Conservation (phyloP, 371 early-diverging fungal genomes). For the Syncephalis plumigaleata region DNA sequence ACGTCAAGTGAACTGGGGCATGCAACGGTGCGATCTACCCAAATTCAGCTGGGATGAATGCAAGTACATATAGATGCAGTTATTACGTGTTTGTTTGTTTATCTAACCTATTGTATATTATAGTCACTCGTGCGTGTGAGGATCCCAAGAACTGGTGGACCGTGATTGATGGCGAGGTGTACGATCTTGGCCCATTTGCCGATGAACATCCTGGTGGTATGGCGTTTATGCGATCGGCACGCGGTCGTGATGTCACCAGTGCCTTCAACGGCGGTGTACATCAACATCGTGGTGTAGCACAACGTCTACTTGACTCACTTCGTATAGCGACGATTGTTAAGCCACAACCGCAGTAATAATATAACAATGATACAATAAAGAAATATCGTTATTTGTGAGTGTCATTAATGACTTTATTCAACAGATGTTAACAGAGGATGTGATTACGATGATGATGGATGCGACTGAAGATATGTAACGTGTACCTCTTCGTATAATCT, state of each 20-base stretch:
- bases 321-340: slow-evolving; percentile 27
- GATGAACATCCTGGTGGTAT: slow-evolving; percentile 85
- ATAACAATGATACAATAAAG: too few relatives aligned
- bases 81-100: too few relatives aligned
- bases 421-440: too few relatives aligned
- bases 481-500: too few relatives aligned
- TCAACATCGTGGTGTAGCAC: slow-evolving; percentile 66
- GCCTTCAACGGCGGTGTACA: slow-evolving; percentile 83
- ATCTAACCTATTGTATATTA: too few relatives aligned
- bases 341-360: too few relatives aligned
- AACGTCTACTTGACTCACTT: slow-evolving; percentile 53
- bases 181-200: slow-evolving; percentile 78
- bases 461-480: too few relatives aligned
- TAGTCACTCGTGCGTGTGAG: neutral
- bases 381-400: too few relatives aligned
- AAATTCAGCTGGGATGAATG: slow-evolving; percentile 58
- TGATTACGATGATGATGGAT: too few relatives aligned
- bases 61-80: slow-evolving; percentile 15
- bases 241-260: slow-evolving; percentile 74
- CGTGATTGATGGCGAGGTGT: slow-evolving; percentile 72
- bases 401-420: too few relatives aligned
- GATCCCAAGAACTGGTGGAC: slow-evolving; percentile 45
- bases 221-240: slow-evolving; percentile 43
- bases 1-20: slow-evolving; percentile 52
- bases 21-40: slow-evolving; percentile 50